Percentiles rank a stretch among this genome's conserved stretches.
phyloP scores from a whole-genome alignment of 768 basidiomycete species.

The Calocera viscosa region DNA sequence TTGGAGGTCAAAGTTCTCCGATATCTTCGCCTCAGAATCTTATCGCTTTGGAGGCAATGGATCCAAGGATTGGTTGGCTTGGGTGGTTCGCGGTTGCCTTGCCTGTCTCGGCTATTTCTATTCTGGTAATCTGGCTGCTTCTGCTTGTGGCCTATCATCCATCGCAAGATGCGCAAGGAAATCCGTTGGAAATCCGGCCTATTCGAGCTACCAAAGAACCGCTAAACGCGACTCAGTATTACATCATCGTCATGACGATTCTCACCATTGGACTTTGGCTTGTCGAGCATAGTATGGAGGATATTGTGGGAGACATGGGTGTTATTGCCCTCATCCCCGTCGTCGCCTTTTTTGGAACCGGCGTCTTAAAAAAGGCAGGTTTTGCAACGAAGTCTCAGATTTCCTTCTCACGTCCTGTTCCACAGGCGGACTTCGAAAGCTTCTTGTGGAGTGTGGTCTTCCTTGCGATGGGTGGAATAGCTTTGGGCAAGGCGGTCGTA shows the following conservation, averaged over 20 bases:
- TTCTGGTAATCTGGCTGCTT: constrained; percentile 83
- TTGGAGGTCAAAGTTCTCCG: constrained; percentile 92
- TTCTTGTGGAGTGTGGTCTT: constrained; percentile 93
- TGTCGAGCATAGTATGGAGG: constrained; percentile 63
- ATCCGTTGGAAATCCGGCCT: constrained; percentile 69
- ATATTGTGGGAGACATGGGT: constrained; percentile 86
- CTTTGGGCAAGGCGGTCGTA: constrained; percentile 83
- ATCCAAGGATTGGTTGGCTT: constrained; percentile 72
- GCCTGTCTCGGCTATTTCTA: constrained; percentile 76
- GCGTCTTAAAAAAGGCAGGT: constrained; percentile 79
- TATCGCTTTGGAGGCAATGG: constrained; percentile 81
- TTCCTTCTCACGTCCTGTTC: background rate
- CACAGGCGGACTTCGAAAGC: constrained; percentile 85
- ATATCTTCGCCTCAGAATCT: constrained; percentile 98
- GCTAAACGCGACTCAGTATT: constrained; percentile 78
- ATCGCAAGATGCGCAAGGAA: constrained; percentile 54
- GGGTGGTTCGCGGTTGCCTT: constrained; percentile 90
- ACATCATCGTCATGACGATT: constrained; percentile 72
- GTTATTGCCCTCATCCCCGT: constrained; percentile 89
- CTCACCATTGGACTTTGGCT: constrained; percentile 86
- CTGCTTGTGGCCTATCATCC: constrained; percentile 74
- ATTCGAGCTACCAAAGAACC: constrained; percentile 72
- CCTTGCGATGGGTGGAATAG: constrained; percentile 95
- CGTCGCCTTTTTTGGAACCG: constrained; percentile 85
- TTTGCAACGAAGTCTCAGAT: background rate